Evolutionary conservation across 2,329 filamentous ascomycete species (phyloP), one percentile per base, ranked within the genome.

Genomic region (Aspergillus amoenus): DNA sequence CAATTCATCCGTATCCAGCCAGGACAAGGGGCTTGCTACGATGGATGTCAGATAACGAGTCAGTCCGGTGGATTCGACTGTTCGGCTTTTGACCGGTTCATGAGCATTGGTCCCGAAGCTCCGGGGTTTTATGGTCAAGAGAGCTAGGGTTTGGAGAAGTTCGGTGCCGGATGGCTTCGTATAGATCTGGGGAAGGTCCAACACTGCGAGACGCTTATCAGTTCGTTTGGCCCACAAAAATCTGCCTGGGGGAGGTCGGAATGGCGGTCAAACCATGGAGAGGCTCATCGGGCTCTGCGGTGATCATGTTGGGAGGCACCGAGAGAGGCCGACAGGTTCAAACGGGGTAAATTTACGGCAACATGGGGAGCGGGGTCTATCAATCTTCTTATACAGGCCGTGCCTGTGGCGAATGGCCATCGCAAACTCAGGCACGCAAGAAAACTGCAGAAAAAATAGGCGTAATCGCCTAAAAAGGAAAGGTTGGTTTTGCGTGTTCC

Each of bases 181-280:
- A 82, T 92, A 91, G 61, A 93, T 81, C 68, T 92, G 90, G n/a
- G 92, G 91, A 24, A 96, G 84, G 68, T 93, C 89, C 57, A 88
- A 78, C 57, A 86, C 86, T 87, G 67, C 46, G 41, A 54, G n/a
- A 40, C 17, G 52, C 66, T 74, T 70, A 71, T 74, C 69, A 72
- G 69, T 57, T 52, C 7, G 62, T 66, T 61, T 60, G 59, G 55
- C 57, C 46, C 54, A 52, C 55, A 53, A 11, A 53, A 62, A 63
- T 64, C 60, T 63, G 58, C 57, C 62, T 45, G 59, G 52, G 44
- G 52, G 46, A 55, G 53, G 50, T 56, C 37, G 48, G 61, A 58
- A 44, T 46, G 54, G 45, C 24, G 52, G 40, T 63, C 67, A 60
- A 62, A 76, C 73, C 73, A 52, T 76, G 73, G 43, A 76, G 68